Evolutionary conservation across 257 asterid genomes (phyloP).

Genomic region (Solanum peruvianum): DNA sequence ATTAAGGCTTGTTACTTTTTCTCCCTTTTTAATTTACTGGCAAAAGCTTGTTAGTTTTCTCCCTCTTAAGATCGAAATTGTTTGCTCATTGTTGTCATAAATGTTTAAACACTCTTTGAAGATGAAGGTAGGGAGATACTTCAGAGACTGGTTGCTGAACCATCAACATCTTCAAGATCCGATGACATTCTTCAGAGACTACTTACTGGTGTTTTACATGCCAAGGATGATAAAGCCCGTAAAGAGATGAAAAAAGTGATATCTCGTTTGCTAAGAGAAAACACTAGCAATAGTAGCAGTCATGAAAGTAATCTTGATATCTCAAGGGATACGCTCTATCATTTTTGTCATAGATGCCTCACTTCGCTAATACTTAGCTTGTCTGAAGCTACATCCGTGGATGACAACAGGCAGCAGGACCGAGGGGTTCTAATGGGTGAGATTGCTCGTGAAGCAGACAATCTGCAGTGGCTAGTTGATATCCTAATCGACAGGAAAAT

Average conservation of each 20-base stretch:
- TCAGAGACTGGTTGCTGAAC: no score
- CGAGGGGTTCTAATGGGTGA: conserved; percentile 76
- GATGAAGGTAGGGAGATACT: not conserved
- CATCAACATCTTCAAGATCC: no score
- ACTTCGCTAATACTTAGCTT: conserved; percentile 55
- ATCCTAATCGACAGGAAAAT: conserved; percentile 51
- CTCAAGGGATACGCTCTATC: conserved; percentile 50
- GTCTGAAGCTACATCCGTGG: conserved; percentile 55
- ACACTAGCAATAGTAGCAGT: conserved; percentile 5
- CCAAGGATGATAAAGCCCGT: conserved; percentile 77
- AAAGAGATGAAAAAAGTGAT: conserved; percentile 59
- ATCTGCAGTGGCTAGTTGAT: conserved; percentile 76
- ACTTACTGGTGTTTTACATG: conserved; percentile 54
- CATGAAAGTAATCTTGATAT: conserved; percentile 23
- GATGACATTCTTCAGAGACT: conserved; percentile 15
- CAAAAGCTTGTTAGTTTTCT: not conserved
- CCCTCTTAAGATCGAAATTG: not conserved
- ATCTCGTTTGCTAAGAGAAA: conserved; percentile 47
- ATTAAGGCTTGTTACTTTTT: not conserved
- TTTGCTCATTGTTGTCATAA: not conserved
- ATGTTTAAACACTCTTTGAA: not conserved
- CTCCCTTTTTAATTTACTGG: not conserved
- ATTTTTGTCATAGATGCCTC: conserved; percentile 73
- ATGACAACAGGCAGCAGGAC: conserved; percentile 42
- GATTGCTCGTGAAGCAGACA: conserved; percentile 83